Base-by-base conservation (phyloP, 2,329 filamentous ascomycete species). In the Apiospora saccharicola region DNA sequence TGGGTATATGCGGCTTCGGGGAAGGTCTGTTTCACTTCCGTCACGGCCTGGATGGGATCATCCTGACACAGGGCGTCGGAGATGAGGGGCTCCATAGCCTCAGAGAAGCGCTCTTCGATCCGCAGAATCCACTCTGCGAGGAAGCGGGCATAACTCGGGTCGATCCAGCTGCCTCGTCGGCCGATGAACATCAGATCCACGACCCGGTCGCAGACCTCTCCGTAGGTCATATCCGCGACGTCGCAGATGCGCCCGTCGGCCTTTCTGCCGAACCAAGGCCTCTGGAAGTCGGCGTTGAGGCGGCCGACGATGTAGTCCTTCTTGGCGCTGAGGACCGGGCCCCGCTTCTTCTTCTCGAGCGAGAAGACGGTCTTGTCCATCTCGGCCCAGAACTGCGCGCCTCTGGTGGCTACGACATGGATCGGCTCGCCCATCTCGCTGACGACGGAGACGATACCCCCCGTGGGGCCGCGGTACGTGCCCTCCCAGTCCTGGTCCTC, bases 261-360 rank as follows among this genome's bases (percentile, higher is more conserved):
- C 76, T 84, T 85, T 57, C 78, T 79, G 24, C 84, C 85, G 70
- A 87, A 87, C 85, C 85, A 87, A 16, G 84, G 82, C 72, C 86
- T 86, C 69, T 85, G 83, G 78, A 84, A 86, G 74, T 86, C 85
- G 67, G 82, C 82, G 75, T 87, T 86, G 24, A 87, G 79, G 73
- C 81, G 82, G 69, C 80, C 79, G 74, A 86, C 85, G 75, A 87
- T 85, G 77, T 85, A 81, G 16, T 83, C 81, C 64, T 81, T 72
- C 24, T 82, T 83, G 75, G 83, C 83, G 76, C 82, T 82, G 8
- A 87, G 77, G 73, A 82, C 82, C 2, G 78, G 79, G 22, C 83
- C 72, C 34, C 83, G 81, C 75, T 86, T 85, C 41, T 75, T 74
- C 69, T 76, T 77, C 4, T 75, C 73, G 0, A 80, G 30, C 1